Evolutionary conservation across 768 basidiomycete genomes (phyloP).

Genomic region (Agaricus subrufescens): DNA sequence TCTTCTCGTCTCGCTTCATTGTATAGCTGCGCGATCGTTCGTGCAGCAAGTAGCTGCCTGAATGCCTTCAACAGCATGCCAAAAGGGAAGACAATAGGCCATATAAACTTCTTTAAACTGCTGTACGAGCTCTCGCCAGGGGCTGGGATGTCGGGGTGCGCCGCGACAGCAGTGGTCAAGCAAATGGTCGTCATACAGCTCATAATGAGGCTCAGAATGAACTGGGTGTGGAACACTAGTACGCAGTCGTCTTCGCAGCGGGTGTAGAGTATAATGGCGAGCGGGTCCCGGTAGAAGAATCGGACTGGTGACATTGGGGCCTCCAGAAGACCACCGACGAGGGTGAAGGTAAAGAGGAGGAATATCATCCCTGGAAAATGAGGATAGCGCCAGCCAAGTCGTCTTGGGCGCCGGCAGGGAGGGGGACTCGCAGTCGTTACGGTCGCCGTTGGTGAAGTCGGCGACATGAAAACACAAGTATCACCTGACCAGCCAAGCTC

Average conservation of each 20-base stretch:
- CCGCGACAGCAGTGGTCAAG: slow-evolving; percentile 9
- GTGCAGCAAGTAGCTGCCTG: slow-evolving; percentile 10
- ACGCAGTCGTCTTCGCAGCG: slow-evolving; percentile 10
- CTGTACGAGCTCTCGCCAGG: slow-evolving; percentile 4
- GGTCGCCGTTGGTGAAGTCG: slow-evolving; percentile 5
- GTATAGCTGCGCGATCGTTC: slow-evolving; percentile 6
- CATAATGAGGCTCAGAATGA: slow-evolving; percentile 9
- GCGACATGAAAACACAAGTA: neutral
- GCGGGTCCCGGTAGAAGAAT: slow-evolving; percentile 9
- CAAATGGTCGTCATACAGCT: slow-evolving; percentile 11
- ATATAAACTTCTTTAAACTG: slow-evolving; percentile 10
- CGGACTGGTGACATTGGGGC: slow-evolving; percentile 9
- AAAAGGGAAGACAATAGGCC: slow-evolving; percentile 8
- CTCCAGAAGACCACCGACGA: slow-evolving; percentile 7
- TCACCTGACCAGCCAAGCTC: neutral
- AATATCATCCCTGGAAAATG: slow-evolving; percentile 8
- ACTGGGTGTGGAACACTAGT: slow-evolving; percentile 9
- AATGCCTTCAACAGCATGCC: slow-evolving; percentile 11
- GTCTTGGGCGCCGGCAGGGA: neutral
- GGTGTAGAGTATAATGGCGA: slow-evolving; percentile 9
- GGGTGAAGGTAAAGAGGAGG: slow-evolving; percentile 6
- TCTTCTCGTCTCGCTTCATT: slow-evolving; percentile 10
- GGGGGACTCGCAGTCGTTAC: neutral
- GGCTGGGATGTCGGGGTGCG: slow-evolving; percentile 7
- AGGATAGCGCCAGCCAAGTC: neutral